Evolutionary conservation across 1,284 basidiomycete genomes (phyloP).

Genomic region (Sporisorium exsertum): DNA sequence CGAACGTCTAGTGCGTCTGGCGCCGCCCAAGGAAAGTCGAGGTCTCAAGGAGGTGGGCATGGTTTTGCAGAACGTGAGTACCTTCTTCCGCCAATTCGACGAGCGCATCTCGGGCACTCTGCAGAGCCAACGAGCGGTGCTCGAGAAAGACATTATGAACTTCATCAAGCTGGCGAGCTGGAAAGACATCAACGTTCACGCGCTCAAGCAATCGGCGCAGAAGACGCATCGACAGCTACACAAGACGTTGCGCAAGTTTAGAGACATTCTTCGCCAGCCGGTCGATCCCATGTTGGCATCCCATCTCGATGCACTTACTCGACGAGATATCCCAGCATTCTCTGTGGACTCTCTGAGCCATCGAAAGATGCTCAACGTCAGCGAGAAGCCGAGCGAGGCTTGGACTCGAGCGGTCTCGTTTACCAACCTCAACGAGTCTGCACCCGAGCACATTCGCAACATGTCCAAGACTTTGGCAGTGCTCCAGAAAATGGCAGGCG

Average conservation of each 20-base stretch:
- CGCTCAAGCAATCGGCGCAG: slow-evolving; percentile 89
- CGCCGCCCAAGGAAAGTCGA: slow-evolving; percentile 37
- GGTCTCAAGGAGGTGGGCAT: slow-evolving; percentile 67
- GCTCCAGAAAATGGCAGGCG: slow-evolving; percentile 40
- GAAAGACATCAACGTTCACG: slow-evolving; percentile 96
- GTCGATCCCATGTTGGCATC: slow-evolving; percentile 68
- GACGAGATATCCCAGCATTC: slow-evolving; percentile 46
- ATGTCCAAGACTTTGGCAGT: slow-evolving; percentile 50
- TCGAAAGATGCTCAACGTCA: slow-evolving; percentile 4
- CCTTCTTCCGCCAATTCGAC: slow-evolving; percentile 78
- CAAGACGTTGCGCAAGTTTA: slow-evolving; percentile 90
- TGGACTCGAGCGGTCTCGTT: slow-evolving; percentile 25
- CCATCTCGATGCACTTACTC: slow-evolving; percentile 41
- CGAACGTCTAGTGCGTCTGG: slow-evolving; percentile 39
- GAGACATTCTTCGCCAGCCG: slow-evolving; percentile 85
- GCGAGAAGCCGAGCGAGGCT: slow-evolving; percentile 21
- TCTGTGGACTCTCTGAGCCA: slow-evolving; percentile 21
- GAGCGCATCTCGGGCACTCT: slow-evolving; percentile 74
- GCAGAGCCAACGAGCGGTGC: slow-evolving; percentile 74
- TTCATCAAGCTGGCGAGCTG: slow-evolving; percentile 96
- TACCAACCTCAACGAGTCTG: slow-evolving; percentile 18
- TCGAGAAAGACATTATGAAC: slow-evolving; percentile 85
- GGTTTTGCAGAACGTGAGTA: slow-evolving; percentile 78
- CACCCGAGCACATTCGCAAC: slow-evolving; percentile 46
- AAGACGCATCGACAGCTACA: slow-evolving; percentile 92